phyloP scores from a whole-genome alignment of 306 rosid species.

The Vigna trinervia region DNA sequence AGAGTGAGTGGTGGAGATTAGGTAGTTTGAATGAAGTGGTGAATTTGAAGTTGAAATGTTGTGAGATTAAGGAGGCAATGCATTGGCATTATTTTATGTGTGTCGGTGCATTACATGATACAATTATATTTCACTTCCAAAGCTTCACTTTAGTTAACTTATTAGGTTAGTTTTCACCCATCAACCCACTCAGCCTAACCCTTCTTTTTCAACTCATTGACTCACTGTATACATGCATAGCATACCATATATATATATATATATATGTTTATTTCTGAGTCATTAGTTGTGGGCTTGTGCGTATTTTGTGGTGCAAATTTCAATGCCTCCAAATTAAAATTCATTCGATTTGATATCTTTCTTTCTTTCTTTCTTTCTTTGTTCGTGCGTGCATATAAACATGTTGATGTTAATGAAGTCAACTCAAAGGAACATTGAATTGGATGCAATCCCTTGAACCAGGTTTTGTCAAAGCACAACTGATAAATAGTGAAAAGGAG shows the following conservation, averaged over 20 bases:
- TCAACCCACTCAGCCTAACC: neutral
- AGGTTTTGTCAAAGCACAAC: constrained; percentile 1
- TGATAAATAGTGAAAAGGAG: neutral
- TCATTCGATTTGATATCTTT: no score
- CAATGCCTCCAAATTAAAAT: neutral
- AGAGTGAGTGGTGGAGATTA: neutral
- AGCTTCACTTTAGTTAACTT: no score
- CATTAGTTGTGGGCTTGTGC: no score
- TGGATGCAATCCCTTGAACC: neutral
- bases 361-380: no score
- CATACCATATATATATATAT: no score
- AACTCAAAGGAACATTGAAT: neutral
- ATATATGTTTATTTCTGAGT: no score
- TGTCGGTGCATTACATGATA: neutral
- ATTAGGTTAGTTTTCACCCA: no score
- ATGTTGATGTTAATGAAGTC: neutral
- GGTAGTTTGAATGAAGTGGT: neutral
- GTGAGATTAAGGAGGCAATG: neutral
- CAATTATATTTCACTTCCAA: no score
- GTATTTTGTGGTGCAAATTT: no score
- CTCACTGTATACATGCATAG: no score
- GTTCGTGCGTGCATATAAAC: neutral
- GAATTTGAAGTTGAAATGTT: neutral
- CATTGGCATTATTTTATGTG: neutral
- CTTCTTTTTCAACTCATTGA: no score